Conservation (phyloP, 139 green algal genomes). For the Auxenochlorella pyrenoidosa region DNA sequence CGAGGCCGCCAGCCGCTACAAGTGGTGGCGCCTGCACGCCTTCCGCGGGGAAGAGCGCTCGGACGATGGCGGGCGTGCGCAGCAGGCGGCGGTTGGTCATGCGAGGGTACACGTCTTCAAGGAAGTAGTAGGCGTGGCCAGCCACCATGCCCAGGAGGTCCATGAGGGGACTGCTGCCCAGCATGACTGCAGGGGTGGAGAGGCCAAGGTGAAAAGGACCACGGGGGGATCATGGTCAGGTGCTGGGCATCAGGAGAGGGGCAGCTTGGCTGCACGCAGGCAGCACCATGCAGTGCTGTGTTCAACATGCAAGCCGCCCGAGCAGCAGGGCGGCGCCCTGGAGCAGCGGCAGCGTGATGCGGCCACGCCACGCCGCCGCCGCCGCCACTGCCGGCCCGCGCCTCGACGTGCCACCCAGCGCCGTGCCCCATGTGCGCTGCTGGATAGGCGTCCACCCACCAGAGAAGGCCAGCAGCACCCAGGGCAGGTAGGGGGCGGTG, state of each 20-base stretch:
- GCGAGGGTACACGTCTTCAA: slow-evolving; percentile 98
- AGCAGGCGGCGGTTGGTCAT: slow-evolving; percentile 87
- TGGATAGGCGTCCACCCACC: background rate
- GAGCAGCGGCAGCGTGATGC: too few relatives aligned
- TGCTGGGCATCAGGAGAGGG: too few relatives aligned
- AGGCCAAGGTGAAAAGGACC: background rate
- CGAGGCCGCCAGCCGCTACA: background rate
- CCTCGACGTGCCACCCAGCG: too few relatives aligned
- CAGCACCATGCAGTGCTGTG: too few relatives aligned
- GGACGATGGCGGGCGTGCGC: slow-evolving; percentile 80
- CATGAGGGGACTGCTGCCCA: slow-evolving; percentile 87
- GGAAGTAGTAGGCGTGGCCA: slow-evolving; percentile 96
- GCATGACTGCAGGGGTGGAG: slow-evolving; percentile 66
- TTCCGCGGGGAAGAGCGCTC: slow-evolving; percentile 69
- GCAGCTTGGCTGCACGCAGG: too few relatives aligned
- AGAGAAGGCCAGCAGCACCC: slow-evolving; percentile 96
- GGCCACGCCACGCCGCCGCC: too few relatives aligned
- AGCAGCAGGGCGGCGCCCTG: too few relatives aligned
- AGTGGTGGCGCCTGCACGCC: slow-evolving; percentile 6
- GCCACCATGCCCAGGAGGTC: slow-evolving; percentile 96
- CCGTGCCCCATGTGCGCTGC: too few relatives aligned
- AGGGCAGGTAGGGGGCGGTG: slow-evolving; percentile 98
- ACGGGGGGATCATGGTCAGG: too few relatives aligned
- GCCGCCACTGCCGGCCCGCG: too few relatives aligned
- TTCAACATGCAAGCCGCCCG: too few relatives aligned